A percentile compares a stretch with the other conserved stretches of the same genome.
phyloP scores from a whole-genome alignment of 352 stramenopile species.

The Phytophthora syringae region DNA sequence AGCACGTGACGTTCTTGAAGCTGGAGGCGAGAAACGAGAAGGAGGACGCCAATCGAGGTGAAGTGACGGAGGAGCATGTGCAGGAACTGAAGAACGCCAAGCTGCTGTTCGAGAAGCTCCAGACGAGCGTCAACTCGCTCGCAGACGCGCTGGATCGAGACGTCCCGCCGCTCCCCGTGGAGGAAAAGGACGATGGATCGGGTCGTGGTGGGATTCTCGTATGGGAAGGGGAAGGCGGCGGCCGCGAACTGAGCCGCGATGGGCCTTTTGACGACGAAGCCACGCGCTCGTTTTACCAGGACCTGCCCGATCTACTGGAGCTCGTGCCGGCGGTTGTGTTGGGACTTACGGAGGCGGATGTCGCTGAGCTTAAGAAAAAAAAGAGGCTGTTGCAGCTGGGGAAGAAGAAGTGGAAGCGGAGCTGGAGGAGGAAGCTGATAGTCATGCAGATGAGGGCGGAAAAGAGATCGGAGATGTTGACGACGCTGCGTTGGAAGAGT shows the following conservation, averaged over 20 bases:
- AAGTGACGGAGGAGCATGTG: conserved; percentile 75
- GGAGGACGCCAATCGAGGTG: conserved; percentile 85
- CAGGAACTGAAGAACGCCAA: conserved; percentile 80
- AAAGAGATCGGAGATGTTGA: conserved; percentile 34
- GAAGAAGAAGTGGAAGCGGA: conserved; percentile 54
- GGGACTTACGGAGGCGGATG: conserved; percentile 90
- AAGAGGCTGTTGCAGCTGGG: conserved; percentile 46
- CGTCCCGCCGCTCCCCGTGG: conserved; percentile 67
- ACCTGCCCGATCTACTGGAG: conserved; percentile 95
- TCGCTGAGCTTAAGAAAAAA: conserved; percentile 86
- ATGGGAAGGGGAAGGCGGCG: conserved; percentile 80
- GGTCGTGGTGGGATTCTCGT: conserved; percentile 56
- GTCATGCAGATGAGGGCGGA: conserved; percentile 44
- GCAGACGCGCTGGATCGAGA: conserved; percentile 82
- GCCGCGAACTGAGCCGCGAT: conserved; percentile 73
- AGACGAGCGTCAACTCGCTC: conserved; percentile 83
- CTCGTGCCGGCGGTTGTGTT: conserved; percentile 95
- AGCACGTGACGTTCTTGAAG: conserved; percentile 91
- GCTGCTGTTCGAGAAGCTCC: conserved; percentile 85
- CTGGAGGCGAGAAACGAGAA: conserved; percentile 95
- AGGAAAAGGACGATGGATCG: conserved; percentile 66
- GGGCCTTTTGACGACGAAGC: conserved; percentile 97
- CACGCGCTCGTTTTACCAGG: conserved; percentile 96
- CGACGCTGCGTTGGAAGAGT: conserved; percentile 18
- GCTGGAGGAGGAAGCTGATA: conserved; percentile 44